Evolutionary conservation across 2,329 filamentous ascomycete genomes (phyloP).

Genomic region (Fusarium kyushuense): DNA sequence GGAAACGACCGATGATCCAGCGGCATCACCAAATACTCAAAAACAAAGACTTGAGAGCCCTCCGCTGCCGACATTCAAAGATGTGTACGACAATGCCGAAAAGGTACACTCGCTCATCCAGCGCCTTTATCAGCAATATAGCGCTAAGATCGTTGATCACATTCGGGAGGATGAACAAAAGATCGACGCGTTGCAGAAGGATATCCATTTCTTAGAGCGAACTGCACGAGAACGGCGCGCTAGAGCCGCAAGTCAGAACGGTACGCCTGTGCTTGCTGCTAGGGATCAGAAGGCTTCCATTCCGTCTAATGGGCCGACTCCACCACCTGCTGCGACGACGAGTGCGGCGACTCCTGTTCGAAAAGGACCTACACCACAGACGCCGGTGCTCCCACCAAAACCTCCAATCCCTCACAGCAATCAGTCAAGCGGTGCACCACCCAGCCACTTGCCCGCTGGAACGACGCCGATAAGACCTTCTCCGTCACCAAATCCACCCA

Average conservation of each 20-base stretch:
- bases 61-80: conserved; percentile 71
- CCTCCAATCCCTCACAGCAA: conserved; percentile 42
- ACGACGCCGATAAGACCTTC: conserved; percentile 49
- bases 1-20: conserved; percentile 57
- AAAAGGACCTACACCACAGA: conserved; percentile 49
- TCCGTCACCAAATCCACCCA: conserved; percentile 50
- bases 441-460: conserved; percentile 47
- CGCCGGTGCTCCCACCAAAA: conserved; percentile 54
- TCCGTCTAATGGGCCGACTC: conserved; percentile 42
- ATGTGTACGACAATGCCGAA: conserved; percentile 73
- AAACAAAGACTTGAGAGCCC: conserved; percentile 82
- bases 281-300: conserved; percentile 49
- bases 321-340: conserved; percentile 41
- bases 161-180: conserved; percentile 80
- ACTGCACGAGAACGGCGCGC: conserved; percentile 54
- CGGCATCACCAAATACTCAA: conserved; percentile 68
- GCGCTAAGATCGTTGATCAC: conserved; percentile 74
- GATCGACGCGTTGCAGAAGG: conserved; percentile 72
- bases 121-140: conserved; percentile 80
- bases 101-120: conserved; percentile 78
- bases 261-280: conserved; percentile 50
- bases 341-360: conserved; percentile 42
- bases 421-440: conserved; percentile 46
- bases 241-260: conserved; percentile 53
- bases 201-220: conserved; percentile 76